Percentiles rank a stretch among this genome's conserved stretches.
These are phyloP conservation scores for Cryptosporidium ubiquitum DNA, from an alignment of 169 alveolate genomes.

Conservation along the genomic window DNA sequence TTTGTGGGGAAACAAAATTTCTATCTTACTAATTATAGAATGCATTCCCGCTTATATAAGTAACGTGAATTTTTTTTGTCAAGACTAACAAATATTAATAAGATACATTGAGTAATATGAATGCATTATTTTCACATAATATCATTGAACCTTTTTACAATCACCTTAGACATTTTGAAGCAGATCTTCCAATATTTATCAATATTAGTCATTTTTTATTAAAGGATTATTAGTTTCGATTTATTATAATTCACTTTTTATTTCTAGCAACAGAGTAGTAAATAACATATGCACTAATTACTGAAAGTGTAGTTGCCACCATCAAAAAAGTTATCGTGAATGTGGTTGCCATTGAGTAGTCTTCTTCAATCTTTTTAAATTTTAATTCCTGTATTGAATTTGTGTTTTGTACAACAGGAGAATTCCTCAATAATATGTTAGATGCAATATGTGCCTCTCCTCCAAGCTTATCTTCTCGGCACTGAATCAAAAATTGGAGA, in stretches of 20 bases:
- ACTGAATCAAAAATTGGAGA: slow-evolving; percentile 22
- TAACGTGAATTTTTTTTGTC: slow-evolving; percentile 1
- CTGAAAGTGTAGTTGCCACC: slow-evolving; percentile 68
- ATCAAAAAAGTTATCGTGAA: slow-evolving; percentile 52
- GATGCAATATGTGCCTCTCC: slow-evolving; percentile 72
- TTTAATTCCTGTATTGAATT: slow-evolving; percentile 16
- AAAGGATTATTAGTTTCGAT: not conserved
- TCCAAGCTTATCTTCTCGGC: slow-evolving; percentile 65
- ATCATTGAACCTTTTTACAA: no score
- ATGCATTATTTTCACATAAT: not conserved
- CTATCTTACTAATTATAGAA: not conserved
- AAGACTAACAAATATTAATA: not conserved
- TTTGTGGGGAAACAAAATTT: slow-evolving; percentile 26
- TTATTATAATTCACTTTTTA: not conserved
- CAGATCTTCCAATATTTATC: not conserved
- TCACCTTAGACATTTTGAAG: not conserved
- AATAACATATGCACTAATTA: slow-evolving; percentile 53
- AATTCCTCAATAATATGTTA: slow-evolving; percentile 11
- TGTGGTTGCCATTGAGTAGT: slow-evolving; percentile 60
- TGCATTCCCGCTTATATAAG: slow-evolving; percentile 3
- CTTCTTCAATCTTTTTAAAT: not conserved
- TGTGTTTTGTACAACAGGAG: not conserved
- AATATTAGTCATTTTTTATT: not conserved
- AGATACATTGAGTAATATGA: not conserved
- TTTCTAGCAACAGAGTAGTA: slow-evolving; percentile 15